Evolutionary conservation across 192 early-diverging fungal genomes (phyloP).

Genomic region (Linnemannia elongata): DNA sequence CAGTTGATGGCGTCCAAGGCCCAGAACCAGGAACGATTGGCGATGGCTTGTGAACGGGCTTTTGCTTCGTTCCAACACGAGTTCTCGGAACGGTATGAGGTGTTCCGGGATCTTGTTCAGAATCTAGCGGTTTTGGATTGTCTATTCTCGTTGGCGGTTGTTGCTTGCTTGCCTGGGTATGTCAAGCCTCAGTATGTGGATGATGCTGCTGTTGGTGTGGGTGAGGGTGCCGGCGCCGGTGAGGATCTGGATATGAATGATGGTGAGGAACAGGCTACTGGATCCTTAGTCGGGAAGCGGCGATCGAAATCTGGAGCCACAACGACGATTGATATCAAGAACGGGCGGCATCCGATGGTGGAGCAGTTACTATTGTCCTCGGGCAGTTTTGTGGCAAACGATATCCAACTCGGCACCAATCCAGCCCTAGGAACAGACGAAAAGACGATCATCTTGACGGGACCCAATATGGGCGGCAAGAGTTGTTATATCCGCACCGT

Average conservation of each 20-base stretch:
- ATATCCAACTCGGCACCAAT: conserved; percentile 60
- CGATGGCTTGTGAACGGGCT: conserved; percentile 67
- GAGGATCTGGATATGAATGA: conserved; percentile 5
- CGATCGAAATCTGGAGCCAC: not conserved
- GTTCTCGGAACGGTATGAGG: conserved; percentile 68
- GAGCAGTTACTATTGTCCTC: conserved; percentile 61
- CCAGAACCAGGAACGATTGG: conserved; percentile 66
- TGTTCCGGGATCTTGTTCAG: conserved; percentile 70
- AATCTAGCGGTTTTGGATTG: conserved; percentile 75
- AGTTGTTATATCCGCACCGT: conserved; percentile 78
- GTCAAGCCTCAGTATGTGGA: conserved; percentile 69
- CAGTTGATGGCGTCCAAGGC: conserved; percentile 70
- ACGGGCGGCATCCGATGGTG: conserved; percentile 82
- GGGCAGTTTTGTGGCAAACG: conserved; percentile 72
- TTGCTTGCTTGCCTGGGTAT: conserved; percentile 70
- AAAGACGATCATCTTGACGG: conserved; percentile 64
- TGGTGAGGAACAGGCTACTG: not conserved
- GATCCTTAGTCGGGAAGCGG: not conserved
- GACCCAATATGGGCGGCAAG: conserved; percentile 89
- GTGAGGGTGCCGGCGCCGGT: not conserved
- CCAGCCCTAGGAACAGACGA: not conserved
- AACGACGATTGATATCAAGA: conserved; percentile 64
- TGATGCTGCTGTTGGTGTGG: conserved; percentile 14
- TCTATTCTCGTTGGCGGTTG: conserved; percentile 68
- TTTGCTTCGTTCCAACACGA: conserved; percentile 69